Base-by-base conservation (phyloP, 1,284 basidiomycete genomes). In the Apiotrichum porosum region DNA sequence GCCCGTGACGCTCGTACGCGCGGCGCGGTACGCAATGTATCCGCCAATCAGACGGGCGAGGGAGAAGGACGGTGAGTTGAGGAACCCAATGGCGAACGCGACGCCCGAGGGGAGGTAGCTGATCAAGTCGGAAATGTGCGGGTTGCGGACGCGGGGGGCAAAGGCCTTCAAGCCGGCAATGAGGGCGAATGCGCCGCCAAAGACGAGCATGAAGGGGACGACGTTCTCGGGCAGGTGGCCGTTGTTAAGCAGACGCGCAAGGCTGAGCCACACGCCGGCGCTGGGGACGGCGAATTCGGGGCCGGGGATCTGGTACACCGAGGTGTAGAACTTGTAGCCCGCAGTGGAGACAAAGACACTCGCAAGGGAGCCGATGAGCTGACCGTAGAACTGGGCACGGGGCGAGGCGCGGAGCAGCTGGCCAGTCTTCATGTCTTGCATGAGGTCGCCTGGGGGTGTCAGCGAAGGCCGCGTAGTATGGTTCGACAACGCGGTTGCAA, bases 371-470 rank as follows among this genome's bases (percentile, higher is more conserved):
- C 91, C 91, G 50, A 94, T 84, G 49, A 95, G 76, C 70, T 95
- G 89, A 10, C 86, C 85, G 62, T 83, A 90, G 68, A 92, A 92
- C 61, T 91, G 88, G 3, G 86, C 86, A 63, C 88, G 78, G 21
- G 88, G 88, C 9, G 88, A 90, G 6, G 88, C 91, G 53, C 81
- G 82, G 43, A 93, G 80, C 18, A 97, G 78, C 66, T 92, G 86
- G 0, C 94, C 94, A 1, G 93, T 97, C 76, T 97, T 97, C 58
- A 97, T 78, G 71, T 97, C 94, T 76, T 97, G 93, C 92, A 97
- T 97, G 17, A 97, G 81, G 69, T 97, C 93, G 15, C 93, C 94
- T n/a, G n/a, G n/a, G n/a, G n/a, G n/a, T n/a, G n/a, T n/a, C n/a
- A n/a, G n/a, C n/a, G n/a, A n/a, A n/a, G n/a, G n/a, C n/a, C n/a